Conservation (phyloP, 352 stramenopile species). For the Pythium phragmiticola region DNA sequence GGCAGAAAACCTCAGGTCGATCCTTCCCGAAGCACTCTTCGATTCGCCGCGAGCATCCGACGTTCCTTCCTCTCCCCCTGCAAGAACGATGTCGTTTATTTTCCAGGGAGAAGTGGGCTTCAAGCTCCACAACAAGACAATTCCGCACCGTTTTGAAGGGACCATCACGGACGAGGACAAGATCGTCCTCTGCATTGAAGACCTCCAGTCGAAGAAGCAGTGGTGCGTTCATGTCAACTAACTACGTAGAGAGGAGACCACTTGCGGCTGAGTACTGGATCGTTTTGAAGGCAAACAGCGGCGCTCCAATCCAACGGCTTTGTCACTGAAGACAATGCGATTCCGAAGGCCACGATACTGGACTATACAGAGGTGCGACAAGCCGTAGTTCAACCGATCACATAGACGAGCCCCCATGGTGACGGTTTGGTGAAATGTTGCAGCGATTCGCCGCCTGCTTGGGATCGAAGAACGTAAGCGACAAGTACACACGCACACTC, state of each 20-base stretch:
- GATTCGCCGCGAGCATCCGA: no score
- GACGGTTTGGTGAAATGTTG: no score
- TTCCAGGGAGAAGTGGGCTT: not conserved
- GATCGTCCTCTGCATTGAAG: conserved; percentile 19
- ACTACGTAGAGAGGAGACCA: not conserved
- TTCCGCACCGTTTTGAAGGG: conserved; percentile 13
- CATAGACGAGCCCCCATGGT: no score
- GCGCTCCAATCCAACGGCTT: conserved; percentile 4
- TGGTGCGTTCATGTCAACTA: not conserved
- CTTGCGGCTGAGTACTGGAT: no score
- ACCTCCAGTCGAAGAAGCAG: conserved; percentile 15
- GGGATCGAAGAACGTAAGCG: not conserved
- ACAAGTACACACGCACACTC: not conserved
- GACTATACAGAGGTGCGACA: conserved; percentile 13
- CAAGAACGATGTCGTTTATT: no score
- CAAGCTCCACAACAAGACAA: conserved; percentile 1
- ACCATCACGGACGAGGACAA: conserved; percentile 12
- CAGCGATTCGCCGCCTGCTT: conserved; percentile 11
- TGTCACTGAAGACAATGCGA: conserved; percentile 18
- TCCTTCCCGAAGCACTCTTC: no score
- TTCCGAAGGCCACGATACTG: conserved; percentile 6
- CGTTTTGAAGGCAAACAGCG: conserved; percentile 3
- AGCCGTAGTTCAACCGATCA: no score
- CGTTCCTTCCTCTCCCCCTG: no score
- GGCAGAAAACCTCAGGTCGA: no score